Conservation (phyloP, 2,329 filamentous ascomycete genomes). For the Gnomoniopsis smithogilvyi region DNA sequence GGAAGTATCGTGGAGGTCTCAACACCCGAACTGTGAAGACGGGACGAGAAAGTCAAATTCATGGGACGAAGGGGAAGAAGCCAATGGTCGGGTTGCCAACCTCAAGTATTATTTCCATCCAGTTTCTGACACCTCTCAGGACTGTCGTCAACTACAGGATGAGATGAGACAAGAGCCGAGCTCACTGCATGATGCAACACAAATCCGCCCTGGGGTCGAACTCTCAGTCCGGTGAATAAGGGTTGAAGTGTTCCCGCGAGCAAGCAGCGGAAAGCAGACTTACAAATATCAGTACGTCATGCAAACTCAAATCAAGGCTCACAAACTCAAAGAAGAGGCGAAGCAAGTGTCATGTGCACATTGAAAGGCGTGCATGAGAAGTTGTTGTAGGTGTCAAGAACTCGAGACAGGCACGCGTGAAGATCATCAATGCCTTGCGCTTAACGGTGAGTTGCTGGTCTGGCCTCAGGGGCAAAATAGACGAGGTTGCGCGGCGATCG, state of each 20-base stretch:
- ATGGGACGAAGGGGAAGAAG: neutral
- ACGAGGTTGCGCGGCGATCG: no score
- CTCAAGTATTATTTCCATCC: neutral
- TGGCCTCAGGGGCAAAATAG: no score
- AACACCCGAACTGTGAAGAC: neutral
- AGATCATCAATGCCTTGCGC: neutral
- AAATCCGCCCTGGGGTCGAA: neutral
- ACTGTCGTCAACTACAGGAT: neutral
- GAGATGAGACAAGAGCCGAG: neutral
- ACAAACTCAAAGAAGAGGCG: neutral
- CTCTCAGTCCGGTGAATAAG: neutral
- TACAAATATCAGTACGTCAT: neutral
- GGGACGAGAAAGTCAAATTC: neutral
- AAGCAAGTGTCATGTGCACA: neutral
- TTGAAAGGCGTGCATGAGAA: neutral
- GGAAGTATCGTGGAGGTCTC: neutral
- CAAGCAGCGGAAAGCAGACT: neutral
- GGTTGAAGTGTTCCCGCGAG: neutral
- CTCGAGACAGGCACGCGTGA: neutral
- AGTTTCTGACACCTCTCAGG: neutral
- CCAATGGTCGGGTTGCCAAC: neutral
- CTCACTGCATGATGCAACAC: neutral
- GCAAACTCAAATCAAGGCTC: neutral
- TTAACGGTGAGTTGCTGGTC: neutral
- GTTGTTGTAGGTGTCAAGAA: neutral